A percentile compares a stretch with the other conserved stretches of the same genome.
phyloP scores from a whole-genome alignment of 768 basidiomycete genomes.

The Candolleomyces aberdarensis region DNA sequence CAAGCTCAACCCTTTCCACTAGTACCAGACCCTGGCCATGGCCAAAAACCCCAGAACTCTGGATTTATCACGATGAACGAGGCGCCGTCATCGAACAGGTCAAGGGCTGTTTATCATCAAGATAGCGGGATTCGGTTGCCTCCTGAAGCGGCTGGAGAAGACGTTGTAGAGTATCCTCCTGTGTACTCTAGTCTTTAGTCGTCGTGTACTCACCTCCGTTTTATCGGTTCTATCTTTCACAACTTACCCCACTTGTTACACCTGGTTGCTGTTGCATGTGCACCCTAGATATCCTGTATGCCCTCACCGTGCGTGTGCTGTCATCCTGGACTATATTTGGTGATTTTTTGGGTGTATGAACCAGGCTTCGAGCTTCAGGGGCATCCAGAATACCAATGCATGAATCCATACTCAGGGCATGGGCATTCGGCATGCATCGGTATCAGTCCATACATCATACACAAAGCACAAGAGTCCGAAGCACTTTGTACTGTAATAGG shows the following conservation, averaged over 20 bases:
- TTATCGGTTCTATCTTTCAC: not conserved
- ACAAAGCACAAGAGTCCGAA: not conserved
- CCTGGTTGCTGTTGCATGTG: too few relatives aligned
- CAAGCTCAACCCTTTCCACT: not conserved
- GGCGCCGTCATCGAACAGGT: not conserved
- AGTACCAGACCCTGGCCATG: not conserved
- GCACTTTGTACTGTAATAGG: conserved; percentile 33
- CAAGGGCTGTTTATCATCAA: not conserved
- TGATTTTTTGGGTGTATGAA: too few relatives aligned
- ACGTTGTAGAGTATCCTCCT: not conserved
- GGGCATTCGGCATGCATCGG: too few relatives aligned
- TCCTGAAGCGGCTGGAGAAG: not conserved
- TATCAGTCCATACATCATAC: not conserved
- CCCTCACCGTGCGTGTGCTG: too few relatives aligned
- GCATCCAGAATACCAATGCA: too few relatives aligned
- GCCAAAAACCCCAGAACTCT: not conserved
- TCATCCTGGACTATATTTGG: too few relatives aligned
- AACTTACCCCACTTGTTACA: too few relatives aligned
- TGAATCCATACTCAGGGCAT: too few relatives aligned
- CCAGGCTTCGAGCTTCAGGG: too few relatives aligned
- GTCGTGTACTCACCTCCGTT: not conserved
- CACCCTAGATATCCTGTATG: too few relatives aligned
- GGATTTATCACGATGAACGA: not conserved
- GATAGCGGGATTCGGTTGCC: not conserved
- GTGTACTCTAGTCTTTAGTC: not conserved